Evolutionary conservation across 192 early-diverging fungal genomes (phyloP).

Genomic region (Paraglomus occultum): DNA sequence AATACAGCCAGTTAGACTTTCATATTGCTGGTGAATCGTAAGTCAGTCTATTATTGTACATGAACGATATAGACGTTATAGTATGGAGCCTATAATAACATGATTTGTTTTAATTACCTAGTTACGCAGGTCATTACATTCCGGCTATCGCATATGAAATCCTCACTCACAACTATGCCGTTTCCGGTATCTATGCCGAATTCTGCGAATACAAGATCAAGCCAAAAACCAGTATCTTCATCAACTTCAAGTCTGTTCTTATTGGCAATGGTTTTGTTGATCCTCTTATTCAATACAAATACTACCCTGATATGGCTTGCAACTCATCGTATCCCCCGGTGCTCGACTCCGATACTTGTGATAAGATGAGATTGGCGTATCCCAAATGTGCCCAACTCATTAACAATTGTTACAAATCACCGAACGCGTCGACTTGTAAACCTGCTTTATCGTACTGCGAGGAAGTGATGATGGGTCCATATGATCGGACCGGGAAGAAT

Average conservation of each 20-base stretch:
- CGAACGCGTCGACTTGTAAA: conserved; percentile 74
- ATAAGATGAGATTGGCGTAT: conserved; percentile 70
- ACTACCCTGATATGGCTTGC: conserved; percentile 79
- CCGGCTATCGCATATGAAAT: conserved; percentile 87
- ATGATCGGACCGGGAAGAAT: conserved; percentile 82
- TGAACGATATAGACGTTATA: conserved; percentile 32
- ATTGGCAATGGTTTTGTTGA: conserved; percentile 95
- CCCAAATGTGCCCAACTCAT: conserved; percentile 75
- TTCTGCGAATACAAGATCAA: neutral
- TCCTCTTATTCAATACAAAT: conserved; percentile 83
- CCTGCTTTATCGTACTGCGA: conserved; percentile 87
- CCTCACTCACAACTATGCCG: conserved; percentile 67
- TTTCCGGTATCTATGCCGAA: conserved; percentile 31
- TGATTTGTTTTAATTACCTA: conserved; percentile 2
- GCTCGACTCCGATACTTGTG: conserved; percentile 67
- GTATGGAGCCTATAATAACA: neutral
- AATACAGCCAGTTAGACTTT: conserved; percentile 77
- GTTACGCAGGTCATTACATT: conserved; percentile 89
- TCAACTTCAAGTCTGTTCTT: conserved; percentile 73
- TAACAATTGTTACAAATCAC: conserved; percentile 81
- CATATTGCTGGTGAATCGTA: conserved; percentile 84
- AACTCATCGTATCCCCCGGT: conserved; percentile 75
- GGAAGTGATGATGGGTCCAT: conserved; percentile 72
- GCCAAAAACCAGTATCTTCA: conserved; percentile 36
- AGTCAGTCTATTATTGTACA: conserved; percentile 30